Base-by-base conservation (phyloP, 139 green algal genomes). In the Chlorella vulgaris region DNA sequence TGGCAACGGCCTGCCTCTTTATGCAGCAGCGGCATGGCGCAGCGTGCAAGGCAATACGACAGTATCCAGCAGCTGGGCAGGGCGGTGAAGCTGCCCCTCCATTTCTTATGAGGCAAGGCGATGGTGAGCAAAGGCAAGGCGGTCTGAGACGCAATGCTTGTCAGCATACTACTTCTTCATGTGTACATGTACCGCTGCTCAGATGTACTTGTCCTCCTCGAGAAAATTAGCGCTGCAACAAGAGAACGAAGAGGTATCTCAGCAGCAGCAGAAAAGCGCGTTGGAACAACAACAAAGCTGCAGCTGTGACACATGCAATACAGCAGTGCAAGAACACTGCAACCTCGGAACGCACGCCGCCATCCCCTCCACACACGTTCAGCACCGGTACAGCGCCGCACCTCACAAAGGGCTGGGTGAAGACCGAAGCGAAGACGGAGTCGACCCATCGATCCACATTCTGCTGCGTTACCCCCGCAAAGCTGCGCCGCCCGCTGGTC, bases 351-450 rank as follows among this genome's bases (percentile, higher is more conserved):
- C n/a, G n/a, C n/a, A n/a, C n/a, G n/a, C 47, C 47, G 15, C 55
- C 55, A 65, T 29, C n/a, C 15, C 8, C 21, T 65, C 55, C 55
- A 15, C 15, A 65, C 18, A 65, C 47, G 13, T 58, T 15, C 47
- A 58, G 13, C 47, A 58, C 15, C 47, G 10, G 13, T 24, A 58
- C 47, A 10, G 15, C 15, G 47, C 55, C 55, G 5, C 55, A 65
- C 55, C 55, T 65, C 13, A 87, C 38, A 36, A 87, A 81, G n/a
- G n/a, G 38, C 4, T 19, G 50, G 31, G 21, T 85, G 78, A 87
- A 87, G 2, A 87, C 61, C 6, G 43, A 38, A 26, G 82, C 79
- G 7, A 87, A 19, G 2, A 78, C 60, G 5, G 28, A 65, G 50
- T 87, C 83, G 3, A 87, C 43, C 67, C 67, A 38, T 24, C 67